Evolutionary conservation across 495 filamentous ascomycete species (phyloP).

Genomic region (Xylaria bambusicola): DNA sequence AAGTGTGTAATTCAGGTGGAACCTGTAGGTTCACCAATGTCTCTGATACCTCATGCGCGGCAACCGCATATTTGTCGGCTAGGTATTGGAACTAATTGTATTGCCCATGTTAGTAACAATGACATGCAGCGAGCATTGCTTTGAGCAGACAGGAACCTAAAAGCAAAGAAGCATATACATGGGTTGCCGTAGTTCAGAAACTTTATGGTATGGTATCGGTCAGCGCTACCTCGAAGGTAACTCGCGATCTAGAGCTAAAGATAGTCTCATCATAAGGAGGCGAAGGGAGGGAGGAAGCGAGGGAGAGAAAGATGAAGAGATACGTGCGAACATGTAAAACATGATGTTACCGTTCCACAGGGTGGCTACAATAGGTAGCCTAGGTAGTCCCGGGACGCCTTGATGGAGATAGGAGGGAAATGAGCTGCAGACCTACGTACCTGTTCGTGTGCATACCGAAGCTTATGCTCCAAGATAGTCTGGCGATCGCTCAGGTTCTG

Average conservation of each 20-base stretch:
- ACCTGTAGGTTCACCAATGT: constrained; percentile 58
- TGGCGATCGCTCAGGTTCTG: constrained; percentile 57
- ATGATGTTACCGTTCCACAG: too few species aligned
- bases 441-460: constrained; percentile 59
- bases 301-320: constrained; percentile 8
- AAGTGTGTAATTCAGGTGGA: constrained; percentile 50
- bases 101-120: too few species aligned
- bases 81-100: constrained; percentile 53
- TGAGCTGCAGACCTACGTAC: constrained; percentile 42
- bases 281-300: constrained; percentile 26
- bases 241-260: constrained; percentile 76
- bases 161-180: neutral
- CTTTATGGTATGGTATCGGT: constrained; percentile 50
- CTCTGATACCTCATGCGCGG: constrained; percentile 53
- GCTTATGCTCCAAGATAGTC: constrained; percentile 58
- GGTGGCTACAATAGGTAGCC: too few species aligned
- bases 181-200: constrained; percentile 33
- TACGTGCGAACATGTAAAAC: too few species aligned
- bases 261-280: constrained; percentile 56
- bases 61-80: constrained; percentile 59
- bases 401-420: too few species aligned
- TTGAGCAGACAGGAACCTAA: neutral
- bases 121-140: too few species aligned
- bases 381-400: too few species aligned
- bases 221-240: constrained; percentile 50